A percentile compares a stretch with the other conserved stretches of the same genome.
phyloP scores from a whole-genome alignment of 495 filamentous ascomycete species.

The Penicillium mononematosum region DNA sequence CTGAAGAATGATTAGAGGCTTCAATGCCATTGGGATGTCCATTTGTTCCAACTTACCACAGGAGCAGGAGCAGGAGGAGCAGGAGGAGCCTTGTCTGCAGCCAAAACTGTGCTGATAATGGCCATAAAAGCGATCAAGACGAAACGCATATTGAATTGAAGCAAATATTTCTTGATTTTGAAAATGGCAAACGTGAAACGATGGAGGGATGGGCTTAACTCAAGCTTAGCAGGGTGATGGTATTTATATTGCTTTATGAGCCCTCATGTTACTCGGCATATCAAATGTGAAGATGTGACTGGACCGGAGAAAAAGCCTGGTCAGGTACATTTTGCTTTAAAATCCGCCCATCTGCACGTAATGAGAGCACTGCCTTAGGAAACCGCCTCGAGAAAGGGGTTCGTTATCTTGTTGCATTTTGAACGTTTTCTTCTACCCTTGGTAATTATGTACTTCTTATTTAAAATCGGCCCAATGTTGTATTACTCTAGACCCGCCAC shows the following conservation, averaged over 20 bases:
- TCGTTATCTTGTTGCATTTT: neutral
- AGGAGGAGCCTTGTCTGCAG: neutral
- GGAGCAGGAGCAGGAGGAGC: neutral
- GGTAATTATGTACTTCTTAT: neutral
- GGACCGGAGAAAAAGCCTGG: neutral
- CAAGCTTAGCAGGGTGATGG: neutral
- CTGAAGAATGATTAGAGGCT: conserved; percentile 1
- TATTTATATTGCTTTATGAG: conserved; percentile 3
- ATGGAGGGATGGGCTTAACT: neutral
- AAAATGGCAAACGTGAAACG: neutral
- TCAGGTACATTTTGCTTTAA: neutral
- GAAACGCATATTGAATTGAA: neutral
- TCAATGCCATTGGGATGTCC: neutral
- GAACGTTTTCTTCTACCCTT: neutral
- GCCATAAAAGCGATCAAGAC: conserved; percentile 1
- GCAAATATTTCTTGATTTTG: neutral
- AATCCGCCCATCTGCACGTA: neutral
- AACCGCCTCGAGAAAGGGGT: neutral
- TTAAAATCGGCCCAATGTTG: neutral
- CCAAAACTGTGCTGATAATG: conserved; percentile 1
- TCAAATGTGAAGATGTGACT: neutral
- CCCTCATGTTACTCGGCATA: neutral
- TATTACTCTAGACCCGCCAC: neutral
- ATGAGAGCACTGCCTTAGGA: neutral
- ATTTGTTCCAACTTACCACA: neutral